These are phyloP conservation scores for Backusella luteola DNA, from an alignment of 192 early-diverging fungal species.

Conservation along the genomic window DNA sequence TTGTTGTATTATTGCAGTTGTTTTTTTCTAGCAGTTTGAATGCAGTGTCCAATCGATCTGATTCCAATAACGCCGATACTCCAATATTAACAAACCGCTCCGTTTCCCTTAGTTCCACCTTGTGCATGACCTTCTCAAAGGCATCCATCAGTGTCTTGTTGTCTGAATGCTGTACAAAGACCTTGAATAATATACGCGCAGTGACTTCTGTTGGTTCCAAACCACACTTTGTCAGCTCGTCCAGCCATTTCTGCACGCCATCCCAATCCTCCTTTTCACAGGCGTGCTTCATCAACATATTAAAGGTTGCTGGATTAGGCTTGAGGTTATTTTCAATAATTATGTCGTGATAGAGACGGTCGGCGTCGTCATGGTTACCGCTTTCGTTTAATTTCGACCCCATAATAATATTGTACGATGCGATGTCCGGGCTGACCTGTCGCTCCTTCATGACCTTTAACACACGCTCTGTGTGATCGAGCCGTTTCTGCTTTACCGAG, in stretches of 20 bases:
- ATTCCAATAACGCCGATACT: background rate
- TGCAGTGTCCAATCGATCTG: background rate
- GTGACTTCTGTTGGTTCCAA: conserved; percentile 11
- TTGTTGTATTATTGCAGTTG: background rate
- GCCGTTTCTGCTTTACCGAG: conserved; percentile 8
- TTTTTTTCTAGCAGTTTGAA: conserved; percentile 3
- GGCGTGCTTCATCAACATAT: conserved; percentile 17
- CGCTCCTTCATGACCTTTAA: background rate
- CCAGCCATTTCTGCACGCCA: conserved; percentile 8
- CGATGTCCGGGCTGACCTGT: background rate
- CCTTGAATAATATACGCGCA: conserved; percentile 18
- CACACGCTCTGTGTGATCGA: background rate
- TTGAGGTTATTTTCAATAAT: background rate
- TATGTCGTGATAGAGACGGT: background rate
- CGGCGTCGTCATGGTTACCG: background rate
- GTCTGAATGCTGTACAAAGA: background rate
- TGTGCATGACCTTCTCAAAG: conserved; percentile 8
- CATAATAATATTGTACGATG: conserved; percentile 21
- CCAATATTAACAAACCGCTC: conserved; percentile 8
- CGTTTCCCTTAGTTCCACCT: background rate
- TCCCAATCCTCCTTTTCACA: conserved; percentile 12
- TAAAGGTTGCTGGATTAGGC: conserved; percentile 22
- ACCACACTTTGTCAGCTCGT: background rate
- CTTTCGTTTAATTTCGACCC: background rate
- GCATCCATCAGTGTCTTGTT: background rate